Evolutionary conservation across 1,284 basidiomycete genomes (phyloP), one percentile per base, ranked within the genome.

Genomic region (Neonothopanus nambi): DNA sequence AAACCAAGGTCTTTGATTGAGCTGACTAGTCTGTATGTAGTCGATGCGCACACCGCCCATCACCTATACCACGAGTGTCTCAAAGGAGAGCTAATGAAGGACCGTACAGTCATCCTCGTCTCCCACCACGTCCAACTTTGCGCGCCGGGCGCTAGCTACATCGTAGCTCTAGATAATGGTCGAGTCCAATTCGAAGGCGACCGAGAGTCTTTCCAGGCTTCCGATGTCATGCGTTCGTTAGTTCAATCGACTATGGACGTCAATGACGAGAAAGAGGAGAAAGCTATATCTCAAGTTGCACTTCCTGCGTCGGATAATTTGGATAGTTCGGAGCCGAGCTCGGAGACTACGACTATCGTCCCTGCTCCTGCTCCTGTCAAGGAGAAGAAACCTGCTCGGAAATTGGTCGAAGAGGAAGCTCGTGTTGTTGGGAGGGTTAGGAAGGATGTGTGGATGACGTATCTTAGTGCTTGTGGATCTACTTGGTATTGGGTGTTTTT

Each of bases 41-140:
- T 94, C 51, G 92, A 95, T 63, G 91, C 92, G 0, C 93, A 95
- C 63, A 95, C 94, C 5, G 91, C 93, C 7, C 80, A 90, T 57
- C 90, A 94, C 60, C 78, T 97, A 15, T 93, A 86, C 70, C 73
- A 87, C 55, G 75, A 92, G 60, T 96, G 93, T 62, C 73, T 97
- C 30, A 85, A 85, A 61, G 95, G 95, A 11, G 85, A 89, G n/a
- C 77, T 97, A 41, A 82, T 93, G 75, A 71, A 76, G 44, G 85
- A 82, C 9, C 80, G 94, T 30, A 96, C 94, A 0, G 71, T 95
- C 54, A 81, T 96, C 48, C 78, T 97, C 12, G 93, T 96, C 30
- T 95, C 93, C 12, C 94, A 96, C 65, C 93, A 95, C 60, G 85
- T 92, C n/a, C 85, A 91, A 64, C 73, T 93, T 1, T 89, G 86